A percentile compares a stretch with the other conserved stretches of the same genome.
Conservation (phyloP, 2,329 filamentous ascomycete genomes). For the Epichloe brachyelytri region DNA sequence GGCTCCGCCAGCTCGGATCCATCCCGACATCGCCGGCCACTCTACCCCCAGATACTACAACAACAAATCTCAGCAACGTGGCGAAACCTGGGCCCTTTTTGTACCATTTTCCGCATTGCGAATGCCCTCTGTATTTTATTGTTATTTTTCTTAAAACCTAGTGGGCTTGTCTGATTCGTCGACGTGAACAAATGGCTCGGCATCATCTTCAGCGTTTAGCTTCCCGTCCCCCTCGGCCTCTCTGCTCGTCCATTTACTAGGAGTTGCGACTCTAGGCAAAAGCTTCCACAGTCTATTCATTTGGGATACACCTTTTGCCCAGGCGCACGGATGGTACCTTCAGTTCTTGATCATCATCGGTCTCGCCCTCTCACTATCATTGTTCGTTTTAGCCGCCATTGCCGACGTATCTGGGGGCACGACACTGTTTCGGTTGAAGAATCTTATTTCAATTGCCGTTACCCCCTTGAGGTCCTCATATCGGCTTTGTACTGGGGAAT, state of each 20-base stretch:
- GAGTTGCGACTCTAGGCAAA: slow-evolving; percentile 38
- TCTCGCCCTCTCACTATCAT: slow-evolving; percentile 44
- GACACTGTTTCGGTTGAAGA: too few relatives aligned
- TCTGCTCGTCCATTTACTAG: slow-evolving; percentile 51
- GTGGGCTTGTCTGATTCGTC: background rate
- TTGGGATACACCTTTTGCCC: slow-evolving; percentile 39
- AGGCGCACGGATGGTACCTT: slow-evolving; percentile 53
- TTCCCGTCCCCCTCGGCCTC: slow-evolving; percentile 50
- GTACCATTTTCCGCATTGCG: background rate
- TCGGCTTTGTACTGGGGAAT: too few relatives aligned
- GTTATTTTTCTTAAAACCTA: background rate
- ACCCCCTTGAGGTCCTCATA: too few relatives aligned
- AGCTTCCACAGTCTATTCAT: slow-evolving; percentile 38
- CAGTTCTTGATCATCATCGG: slow-evolving; percentile 67
- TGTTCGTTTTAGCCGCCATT: slow-evolving; percentile 44
- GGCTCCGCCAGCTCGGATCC: too few relatives aligned
- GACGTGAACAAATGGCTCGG: slow-evolving; percentile 21
- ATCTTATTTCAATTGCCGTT: too few relatives aligned
- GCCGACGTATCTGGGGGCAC: too few relatives aligned
- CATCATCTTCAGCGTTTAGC: slow-evolving; percentile 54
- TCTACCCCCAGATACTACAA: background rate
- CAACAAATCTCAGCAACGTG: background rate
- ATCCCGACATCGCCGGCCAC: background rate
- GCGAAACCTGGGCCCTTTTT: background rate
- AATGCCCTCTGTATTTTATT: too few relatives aligned